A percentile compares a stretch with the other conserved stretches of the same genome.
Evolutionary conservation across 2,329 filamentous ascomycete species (phyloP).

Genomic region (Claviceps fusiformis): DNA sequence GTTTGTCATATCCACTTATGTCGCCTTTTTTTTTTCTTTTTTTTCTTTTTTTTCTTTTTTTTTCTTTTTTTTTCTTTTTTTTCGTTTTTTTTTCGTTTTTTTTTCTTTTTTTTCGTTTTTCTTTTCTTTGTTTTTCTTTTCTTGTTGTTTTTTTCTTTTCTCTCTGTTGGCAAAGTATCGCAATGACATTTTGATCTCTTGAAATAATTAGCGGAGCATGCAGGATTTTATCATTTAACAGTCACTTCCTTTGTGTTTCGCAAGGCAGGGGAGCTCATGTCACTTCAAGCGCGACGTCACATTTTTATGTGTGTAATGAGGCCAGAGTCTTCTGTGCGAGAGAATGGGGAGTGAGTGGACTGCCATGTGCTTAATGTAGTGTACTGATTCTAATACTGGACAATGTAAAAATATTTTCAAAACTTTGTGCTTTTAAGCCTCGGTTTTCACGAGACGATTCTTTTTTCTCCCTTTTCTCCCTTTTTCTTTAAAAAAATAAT

Average conservation of each 20-base stretch:
- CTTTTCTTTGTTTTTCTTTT: constrained; percentile 16
- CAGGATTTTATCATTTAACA: neutral
- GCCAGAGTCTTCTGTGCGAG: neutral
- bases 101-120: no score
- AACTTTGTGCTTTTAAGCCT: neutral
- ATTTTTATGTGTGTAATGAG: neutral
- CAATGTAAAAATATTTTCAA: neutral
- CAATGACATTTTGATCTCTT: neutral
- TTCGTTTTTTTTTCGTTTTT: no score
- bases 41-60: neutral
- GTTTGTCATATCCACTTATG: constrained; percentile 16
- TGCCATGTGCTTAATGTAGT: neutral
- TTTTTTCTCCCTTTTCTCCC: no score
- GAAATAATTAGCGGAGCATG: neutral
- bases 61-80: no score
- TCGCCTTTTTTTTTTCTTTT: constrained; percentile 4
- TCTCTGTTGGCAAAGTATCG: neutral
- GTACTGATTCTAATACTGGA: neutral
- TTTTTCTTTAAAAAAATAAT: neutral
- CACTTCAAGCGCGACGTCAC: neutral
- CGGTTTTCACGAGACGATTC: neutral
- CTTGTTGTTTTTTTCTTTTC: neutral
- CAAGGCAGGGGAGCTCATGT: neutral
- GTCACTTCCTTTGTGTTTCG: neutral
- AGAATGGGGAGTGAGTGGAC: neutral